These are phyloP conservation scores for Closterium sp. DNA, from an alignment of 139 green algal species.

Conservation along the genomic window DNA sequence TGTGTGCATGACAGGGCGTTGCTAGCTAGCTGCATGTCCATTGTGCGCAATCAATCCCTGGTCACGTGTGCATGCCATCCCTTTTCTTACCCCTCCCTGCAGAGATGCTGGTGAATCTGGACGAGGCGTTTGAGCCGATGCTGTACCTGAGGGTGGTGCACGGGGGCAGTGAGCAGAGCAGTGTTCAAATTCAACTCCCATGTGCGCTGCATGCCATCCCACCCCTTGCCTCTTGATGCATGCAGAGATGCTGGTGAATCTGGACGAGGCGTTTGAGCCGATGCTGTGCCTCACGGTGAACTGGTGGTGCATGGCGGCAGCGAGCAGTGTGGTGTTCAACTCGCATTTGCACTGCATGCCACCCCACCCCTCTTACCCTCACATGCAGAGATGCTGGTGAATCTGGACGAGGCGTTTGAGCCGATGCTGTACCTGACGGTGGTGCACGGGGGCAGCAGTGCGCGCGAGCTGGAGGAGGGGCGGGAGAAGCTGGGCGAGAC, in stretches of 20 bases:
- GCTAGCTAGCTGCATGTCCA: too few species aligned
- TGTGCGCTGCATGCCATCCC: too few species aligned
- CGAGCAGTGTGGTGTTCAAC: too few species aligned
- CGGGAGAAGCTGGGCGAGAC: constrained; percentile 60
- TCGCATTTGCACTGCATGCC: too few species aligned
- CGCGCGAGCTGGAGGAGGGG: constrained; percentile 65
- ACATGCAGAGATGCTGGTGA: constrained; percentile 32
- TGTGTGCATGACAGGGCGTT: too few species aligned
- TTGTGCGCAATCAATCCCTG: too few species aligned
- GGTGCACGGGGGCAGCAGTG: constrained; percentile 49
- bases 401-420: constrained; percentile 45
- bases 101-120: constrained; percentile 28
- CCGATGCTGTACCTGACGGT: constrained; percentile 39
- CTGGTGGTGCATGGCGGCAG: constrained; percentile 53
- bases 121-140: constrained; percentile 44
- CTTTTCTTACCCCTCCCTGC: neutral
- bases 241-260: constrained; percentile 32
- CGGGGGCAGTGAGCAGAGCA: constrained; percentile 50
- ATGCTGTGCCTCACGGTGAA: constrained; percentile 42
- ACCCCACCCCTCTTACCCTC: too few species aligned
- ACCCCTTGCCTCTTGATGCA: too few species aligned
- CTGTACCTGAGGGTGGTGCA: constrained; percentile 46
- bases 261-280: constrained; percentile 42
- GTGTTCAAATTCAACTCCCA: too few species aligned
- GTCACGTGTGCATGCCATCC: too few species aligned